These are phyloP conservation scores for Lindgomyces ingoldianus DNA, from an alignment of 495 filamentous ascomycete species.

Conservation along the genomic window DNA sequence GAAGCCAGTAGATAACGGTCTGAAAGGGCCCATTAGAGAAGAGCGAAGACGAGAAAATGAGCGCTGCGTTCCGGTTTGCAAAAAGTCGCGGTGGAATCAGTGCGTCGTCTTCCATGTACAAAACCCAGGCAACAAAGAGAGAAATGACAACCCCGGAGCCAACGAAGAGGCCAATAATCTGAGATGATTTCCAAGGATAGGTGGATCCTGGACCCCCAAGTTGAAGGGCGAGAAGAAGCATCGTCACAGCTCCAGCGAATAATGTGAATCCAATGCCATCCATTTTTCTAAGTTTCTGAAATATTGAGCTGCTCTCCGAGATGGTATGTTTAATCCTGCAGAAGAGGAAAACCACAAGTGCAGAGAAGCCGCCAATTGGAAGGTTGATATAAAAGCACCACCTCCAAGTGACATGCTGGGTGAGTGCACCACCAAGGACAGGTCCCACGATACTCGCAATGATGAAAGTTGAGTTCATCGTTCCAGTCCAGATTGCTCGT, in stretches of 20 bases:
- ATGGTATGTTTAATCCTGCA: slow-evolving; percentile 46
- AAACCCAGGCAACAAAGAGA: neutral
- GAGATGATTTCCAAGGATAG: slow-evolving; percentile 59
- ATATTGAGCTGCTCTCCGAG: slow-evolving; percentile 6
- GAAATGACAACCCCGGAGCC: neutral
- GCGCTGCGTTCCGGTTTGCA: neutral
- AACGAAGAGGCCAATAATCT: slow-evolving; percentile 1
- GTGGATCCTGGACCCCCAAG: slow-evolving; percentile 67
- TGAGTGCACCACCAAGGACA: slow-evolving; percentile 44
- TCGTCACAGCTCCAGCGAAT: slow-evolving; percentile 72
- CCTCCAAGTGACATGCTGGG: slow-evolving; percentile 61
- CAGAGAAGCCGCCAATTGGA: slow-evolving; percentile 61
- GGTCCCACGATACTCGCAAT: slow-evolving; percentile 58
- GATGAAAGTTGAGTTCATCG: slow-evolving; percentile 77
- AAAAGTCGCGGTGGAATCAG: slow-evolving; percentile 50
- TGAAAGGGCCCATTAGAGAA: neutral
- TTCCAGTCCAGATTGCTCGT: slow-evolving; percentile 69
- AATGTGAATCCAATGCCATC: slow-evolving; percentile 66
- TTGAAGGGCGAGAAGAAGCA: slow-evolving; percentile 76
- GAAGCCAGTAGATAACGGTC: slow-evolving; percentile 41
- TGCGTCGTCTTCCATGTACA: slow-evolving; percentile 35
- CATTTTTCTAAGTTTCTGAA: slow-evolving; percentile 57
- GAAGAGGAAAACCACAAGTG: slow-evolving; percentile 57
- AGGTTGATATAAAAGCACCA: slow-evolving; percentile 83
- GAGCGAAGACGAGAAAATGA: neutral